Percentiles rank a stretch among this genome's conserved stretches.
phyloP scores from a whole-genome alignment of 495 filamentous ascomycete genomes.

The Apiosordaria backusii region DNA sequence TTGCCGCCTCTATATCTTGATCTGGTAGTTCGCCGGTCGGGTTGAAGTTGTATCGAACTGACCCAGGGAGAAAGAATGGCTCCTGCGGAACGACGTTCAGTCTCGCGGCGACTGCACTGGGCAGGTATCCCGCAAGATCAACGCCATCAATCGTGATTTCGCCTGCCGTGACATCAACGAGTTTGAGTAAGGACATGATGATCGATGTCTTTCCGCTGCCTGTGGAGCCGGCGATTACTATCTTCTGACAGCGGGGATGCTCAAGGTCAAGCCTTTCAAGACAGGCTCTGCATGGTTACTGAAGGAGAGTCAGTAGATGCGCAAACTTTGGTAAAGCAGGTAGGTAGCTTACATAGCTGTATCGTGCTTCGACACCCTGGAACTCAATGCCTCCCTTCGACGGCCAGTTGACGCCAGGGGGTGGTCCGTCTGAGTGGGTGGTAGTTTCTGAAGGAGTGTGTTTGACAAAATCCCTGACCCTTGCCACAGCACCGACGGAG shows the following conservation, averaged over 20 bases:
- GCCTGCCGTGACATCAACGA: slow-evolving; percentile 74
- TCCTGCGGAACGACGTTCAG: slow-evolving; percentile 44
- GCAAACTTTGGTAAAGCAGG: no score
- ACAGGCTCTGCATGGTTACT: no score
- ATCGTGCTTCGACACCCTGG: slow-evolving; percentile 4
- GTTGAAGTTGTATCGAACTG: slow-evolving; percentile 39
- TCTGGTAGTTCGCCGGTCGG: slow-evolving; percentile 20
- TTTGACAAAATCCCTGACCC: slow-evolving; percentile 37
- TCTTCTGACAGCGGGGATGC: neutral
- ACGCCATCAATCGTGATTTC: slow-evolving; percentile 9
- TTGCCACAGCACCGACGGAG: slow-evolving; percentile 44
- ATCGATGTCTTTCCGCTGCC: slow-evolving; percentile 75
- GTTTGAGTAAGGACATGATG: slow-evolving; percentile 81
- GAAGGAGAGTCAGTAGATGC: no score
- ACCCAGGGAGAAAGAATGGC: slow-evolving; percentile 49
- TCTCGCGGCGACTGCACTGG: slow-evolving; percentile 12
- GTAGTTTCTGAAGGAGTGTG: neutral
- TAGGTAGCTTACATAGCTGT: slow-evolving; percentile 7
- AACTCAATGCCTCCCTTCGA: slow-evolving; percentile 1
- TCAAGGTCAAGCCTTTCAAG: neutral
- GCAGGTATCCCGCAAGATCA: neutral
- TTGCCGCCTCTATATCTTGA: slow-evolving; percentile 1
- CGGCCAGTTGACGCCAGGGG: neutral
- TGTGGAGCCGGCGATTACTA: slow-evolving; percentile 7
- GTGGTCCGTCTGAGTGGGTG: neutral